phyloP scores from a whole-genome alignment of 176 grass and related monocot genomes.

The Avena sativa region DNA sequence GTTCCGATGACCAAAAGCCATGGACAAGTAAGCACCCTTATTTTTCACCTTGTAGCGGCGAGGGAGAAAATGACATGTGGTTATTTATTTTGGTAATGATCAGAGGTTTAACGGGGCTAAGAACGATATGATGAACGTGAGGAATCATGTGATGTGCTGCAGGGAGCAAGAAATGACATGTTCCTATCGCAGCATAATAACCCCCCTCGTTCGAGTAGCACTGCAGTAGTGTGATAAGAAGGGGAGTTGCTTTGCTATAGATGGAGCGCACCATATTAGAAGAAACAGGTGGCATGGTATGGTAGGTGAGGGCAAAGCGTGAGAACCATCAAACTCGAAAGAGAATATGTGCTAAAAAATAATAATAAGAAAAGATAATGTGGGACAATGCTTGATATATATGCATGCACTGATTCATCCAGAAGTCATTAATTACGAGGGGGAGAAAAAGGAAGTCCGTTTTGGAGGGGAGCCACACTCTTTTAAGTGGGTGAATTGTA shows the following conservation, averaged over 20 bases:
- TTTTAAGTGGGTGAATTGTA: background rate
- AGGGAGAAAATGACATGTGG: background rate
- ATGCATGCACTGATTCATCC: background rate
- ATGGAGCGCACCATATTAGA: constrained; percentile 5
- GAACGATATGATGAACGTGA: background rate
- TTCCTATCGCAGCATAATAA: constrained; percentile 15
- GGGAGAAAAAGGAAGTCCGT: background rate
- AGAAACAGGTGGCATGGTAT: background rate
- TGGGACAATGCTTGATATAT: background rate
- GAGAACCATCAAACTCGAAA: background rate
- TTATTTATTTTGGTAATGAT: background rate
- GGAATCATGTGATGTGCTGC: background rate
- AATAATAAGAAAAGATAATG: background rate
- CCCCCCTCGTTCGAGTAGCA: background rate
- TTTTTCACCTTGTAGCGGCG: background rate
- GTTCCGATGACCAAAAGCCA: background rate
- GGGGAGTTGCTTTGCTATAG: background rate
- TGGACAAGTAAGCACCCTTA: background rate
- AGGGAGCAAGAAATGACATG: background rate
- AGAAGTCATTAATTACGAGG: background rate
- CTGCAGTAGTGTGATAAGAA: background rate
- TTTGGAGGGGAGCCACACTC: background rate
- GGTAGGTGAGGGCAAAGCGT: constrained; percentile 23
- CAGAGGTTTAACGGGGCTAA: background rate
- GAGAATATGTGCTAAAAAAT: background rate